Base-by-base conservation (phyloP, 257 asterid genomes). In the Cordia subcordata region DNA sequence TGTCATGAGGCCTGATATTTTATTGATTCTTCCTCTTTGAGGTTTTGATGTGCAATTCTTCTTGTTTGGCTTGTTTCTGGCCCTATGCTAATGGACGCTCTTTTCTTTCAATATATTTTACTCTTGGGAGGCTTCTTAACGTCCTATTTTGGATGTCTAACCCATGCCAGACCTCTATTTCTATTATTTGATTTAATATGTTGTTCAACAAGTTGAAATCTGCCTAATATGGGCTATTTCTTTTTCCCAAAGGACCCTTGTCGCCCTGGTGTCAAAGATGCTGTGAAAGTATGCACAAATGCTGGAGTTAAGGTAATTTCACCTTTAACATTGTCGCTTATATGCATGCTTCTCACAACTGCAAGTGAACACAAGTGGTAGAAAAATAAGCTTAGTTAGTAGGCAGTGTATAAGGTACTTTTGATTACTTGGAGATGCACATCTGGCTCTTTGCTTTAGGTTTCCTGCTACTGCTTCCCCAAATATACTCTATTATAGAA, bases 231-330 rank as follows among this genome's bases (percentile, higher is more conserved):
- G 35, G n/a, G n/a, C n/a, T n/a, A n/a, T n/a, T 44, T 62, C 18
- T 21, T 13, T 47, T 44, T 23, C 71, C 40, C 68, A 37, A 76
- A 91, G 98, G 98, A 92, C 86, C 98, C 98, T 71, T 92, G 98
- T 66, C 95, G 98, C 23, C 95, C 96, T 23, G 98, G 98, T 53
- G 98, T 92, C 80, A 84, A 68, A 79, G 86, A 92, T 57, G 98
- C 96, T 32, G 98, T 92, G 62, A 75, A 69, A 74, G 79, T 86
- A 42, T 92, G 98, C 82, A 78, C 68, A n/a, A 82, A 71, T 52
- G 89, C 96, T 63, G 98, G 98, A 60, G 88, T 92, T 60, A 92
- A 92, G 94, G 96, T 90, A 77, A 58, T 60, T 60, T 60, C 58
- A 47, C 53, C 35, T 64, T 22, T 45, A 20, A 16, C 38, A 66